These are phyloP conservation scores for Citrullus amarus DNA, from an alignment of 306 rosid genomes.

Conservation along the genomic window DNA sequence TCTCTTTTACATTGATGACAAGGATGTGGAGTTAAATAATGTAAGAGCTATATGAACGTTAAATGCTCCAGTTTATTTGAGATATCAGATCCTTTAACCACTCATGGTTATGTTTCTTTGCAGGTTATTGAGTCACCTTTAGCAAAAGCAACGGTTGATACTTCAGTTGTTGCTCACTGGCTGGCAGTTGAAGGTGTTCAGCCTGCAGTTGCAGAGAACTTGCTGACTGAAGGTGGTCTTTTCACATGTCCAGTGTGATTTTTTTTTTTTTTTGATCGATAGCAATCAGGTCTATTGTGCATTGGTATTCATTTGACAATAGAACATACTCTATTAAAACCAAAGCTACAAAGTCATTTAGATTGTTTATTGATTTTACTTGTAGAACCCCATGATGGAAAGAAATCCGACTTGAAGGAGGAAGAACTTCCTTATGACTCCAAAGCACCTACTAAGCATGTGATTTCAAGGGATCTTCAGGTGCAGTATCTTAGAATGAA, in stretches of 20 bases:
- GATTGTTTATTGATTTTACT: constrained; percentile 16
- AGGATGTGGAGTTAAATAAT: constrained; percentile 82
- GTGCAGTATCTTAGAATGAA: constrained; percentile 17
- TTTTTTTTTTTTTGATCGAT: neutral
- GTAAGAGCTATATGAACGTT: constrained; percentile 35
- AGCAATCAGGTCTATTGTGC: constrained; percentile 1
- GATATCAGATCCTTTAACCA: constrained; percentile 2
- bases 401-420: constrained; percentile 59
- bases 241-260: neutral
- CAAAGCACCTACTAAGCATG: constrained; percentile 66
- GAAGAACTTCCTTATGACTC: constrained; percentile 55
- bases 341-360: neutral
- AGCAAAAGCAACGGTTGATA: constrained; percentile 67
- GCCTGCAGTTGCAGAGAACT: constrained; percentile 80
- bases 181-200: constrained; percentile 93
- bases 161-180: constrained; percentile 68
- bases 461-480: constrained; percentile 73
- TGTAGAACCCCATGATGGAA: constrained; percentile 47
- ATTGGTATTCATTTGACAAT: neutral
- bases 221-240: constrained; percentile 48
- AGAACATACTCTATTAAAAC: neutral
- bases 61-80: constrained; percentile 6
- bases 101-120: constrained; percentile 12
- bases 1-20: constrained; percentile 80
- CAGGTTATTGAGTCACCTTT: constrained; percentile 64